Evolutionary conservation across 2,329 filamentous ascomycete species (phyloP).

Genomic region (Boeremia exigua): DNA sequence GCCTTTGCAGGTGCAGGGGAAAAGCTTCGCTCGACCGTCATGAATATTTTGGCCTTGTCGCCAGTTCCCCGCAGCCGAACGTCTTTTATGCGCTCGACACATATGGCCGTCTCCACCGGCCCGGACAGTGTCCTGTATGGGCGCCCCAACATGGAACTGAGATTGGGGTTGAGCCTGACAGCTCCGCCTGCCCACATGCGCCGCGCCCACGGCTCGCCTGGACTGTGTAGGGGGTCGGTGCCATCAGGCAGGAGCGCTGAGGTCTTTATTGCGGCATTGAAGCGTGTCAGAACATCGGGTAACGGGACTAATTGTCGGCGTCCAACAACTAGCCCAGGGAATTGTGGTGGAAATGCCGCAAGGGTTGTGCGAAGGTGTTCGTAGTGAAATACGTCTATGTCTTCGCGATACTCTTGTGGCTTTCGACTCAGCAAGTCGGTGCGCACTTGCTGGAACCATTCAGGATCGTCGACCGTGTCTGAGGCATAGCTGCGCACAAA

Average conservation of each 20-base stretch:
- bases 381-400: constrained; percentile 63
- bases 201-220: constrained; percentile 72
- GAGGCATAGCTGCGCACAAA: constrained; percentile 24
- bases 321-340: neutral
- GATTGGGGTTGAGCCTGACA: constrained; percentile 58
- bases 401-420: constrained; percentile 60
- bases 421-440: constrained; percentile 54
- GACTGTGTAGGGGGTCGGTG: constrained; percentile 79
- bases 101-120: constrained; percentile 28
- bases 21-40: constrained; percentile 64
- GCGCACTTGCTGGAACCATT: constrained; percentile 38
- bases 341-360: neutral
- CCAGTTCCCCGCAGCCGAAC: constrained; percentile 58
- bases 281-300: constrained; percentile 86
- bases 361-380: constrained; percentile 63
- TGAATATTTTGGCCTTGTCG: constrained; percentile 61
- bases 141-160: constrained; percentile 9
- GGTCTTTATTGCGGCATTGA: constrained; percentile 71
- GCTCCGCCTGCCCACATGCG: constrained; percentile 90
- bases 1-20: too few relatives aligned
- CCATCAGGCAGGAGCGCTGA: constrained; percentile 77
- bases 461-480: constrained; percentile 13
- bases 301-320: neutral
- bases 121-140: constrained; percentile 13
- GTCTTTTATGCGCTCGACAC: constrained; percentile 54